phyloP scores from a whole-genome alignment of 768 basidiomycete species.

The Trametes maxima region DNA sequence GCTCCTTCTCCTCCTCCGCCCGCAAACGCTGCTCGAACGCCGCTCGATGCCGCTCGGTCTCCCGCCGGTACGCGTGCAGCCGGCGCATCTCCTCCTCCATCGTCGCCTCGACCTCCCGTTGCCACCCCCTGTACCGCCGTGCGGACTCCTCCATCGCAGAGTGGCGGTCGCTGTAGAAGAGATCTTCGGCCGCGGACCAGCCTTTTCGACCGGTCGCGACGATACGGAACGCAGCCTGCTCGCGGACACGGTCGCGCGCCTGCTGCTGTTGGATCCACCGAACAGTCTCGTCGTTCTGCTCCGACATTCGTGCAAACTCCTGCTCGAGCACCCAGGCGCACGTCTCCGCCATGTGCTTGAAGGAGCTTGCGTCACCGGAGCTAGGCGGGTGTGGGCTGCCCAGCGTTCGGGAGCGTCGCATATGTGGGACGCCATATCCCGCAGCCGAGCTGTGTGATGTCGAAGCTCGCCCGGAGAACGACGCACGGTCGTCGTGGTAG shows the following conservation, averaged over 20 bases:
- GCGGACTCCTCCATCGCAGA: conserved; percentile 43
- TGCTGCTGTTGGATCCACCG: conserved; percentile 70
- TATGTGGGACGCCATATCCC: neutral
- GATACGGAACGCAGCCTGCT: conserved; percentile 26
- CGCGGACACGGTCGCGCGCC: conserved; percentile 32
- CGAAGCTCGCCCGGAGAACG: conserved; percentile 14
- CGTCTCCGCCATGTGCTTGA: conserved; percentile 33
- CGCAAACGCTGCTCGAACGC: conserved; percentile 44
- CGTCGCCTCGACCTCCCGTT: conserved; percentile 24
- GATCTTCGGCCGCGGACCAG: conserved; percentile 40
- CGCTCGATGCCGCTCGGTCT: conserved; percentile 27
- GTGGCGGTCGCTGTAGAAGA: conserved; percentile 41
- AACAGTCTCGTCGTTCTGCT: conserved; percentile 54
- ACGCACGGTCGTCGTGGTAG: conserved; percentile 15
- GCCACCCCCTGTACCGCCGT: conserved; percentile 9
- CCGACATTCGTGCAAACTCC: conserved; percentile 46
- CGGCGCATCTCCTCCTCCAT: conserved; percentile 30
- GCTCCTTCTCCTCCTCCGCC: conserved; percentile 39
- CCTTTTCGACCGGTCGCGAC: conserved; percentile 22
- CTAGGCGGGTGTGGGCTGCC: conserved; percentile 3
- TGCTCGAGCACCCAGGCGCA: conserved; percentile 53
- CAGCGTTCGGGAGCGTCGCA: conserved; percentile 18
- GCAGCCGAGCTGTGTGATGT: conserved; percentile 8
- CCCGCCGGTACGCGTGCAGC: conserved; percentile 24
- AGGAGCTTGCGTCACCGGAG: conserved; percentile 12